Evolutionary conservation across 1,284 basidiomycete genomes (phyloP).

Genomic region (Cutaneotrichosporon sp.): DNA sequence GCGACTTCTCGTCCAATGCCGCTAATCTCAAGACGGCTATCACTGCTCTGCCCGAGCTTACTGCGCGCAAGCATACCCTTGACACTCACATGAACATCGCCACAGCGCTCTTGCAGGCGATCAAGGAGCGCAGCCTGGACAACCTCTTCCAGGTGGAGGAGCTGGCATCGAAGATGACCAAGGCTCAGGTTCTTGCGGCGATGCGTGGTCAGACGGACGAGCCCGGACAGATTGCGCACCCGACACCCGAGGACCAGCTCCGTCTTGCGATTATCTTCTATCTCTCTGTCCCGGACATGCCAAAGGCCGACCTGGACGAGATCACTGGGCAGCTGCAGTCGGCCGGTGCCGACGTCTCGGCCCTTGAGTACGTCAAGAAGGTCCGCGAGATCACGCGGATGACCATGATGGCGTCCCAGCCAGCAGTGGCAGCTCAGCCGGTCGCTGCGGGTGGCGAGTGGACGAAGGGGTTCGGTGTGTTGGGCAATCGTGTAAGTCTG

Average conservation of each 20-base stretch:
- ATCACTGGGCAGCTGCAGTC: constrained; percentile 81
- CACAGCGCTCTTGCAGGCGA: constrained; percentile 89
- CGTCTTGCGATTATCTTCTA: constrained; percentile 93
- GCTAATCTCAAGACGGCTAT: constrained; percentile 96
- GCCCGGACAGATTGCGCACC: constrained; percentile 58
- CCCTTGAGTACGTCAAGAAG: constrained; percentile 89
- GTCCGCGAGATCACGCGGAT: constrained; percentile 88
- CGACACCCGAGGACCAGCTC: constrained; percentile 79
- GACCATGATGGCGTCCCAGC: constrained; percentile 78
- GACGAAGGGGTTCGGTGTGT: constrained; percentile 82
- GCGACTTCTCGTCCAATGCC: constrained; percentile 92
- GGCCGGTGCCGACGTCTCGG: constrained; percentile 73
- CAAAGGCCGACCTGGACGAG: constrained; percentile 82
- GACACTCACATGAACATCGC: constrained; percentile 99
- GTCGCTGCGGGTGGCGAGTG: constrained; percentile 56
- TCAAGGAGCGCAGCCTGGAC: constrained; percentile 92
- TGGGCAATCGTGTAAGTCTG: constrained; percentile 76
- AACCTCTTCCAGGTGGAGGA: constrained; percentile 97
- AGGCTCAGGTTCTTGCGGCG: constrained; percentile 76
- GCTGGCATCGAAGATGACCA: constrained; percentile 78
- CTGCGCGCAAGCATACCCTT: constrained; percentile 90
- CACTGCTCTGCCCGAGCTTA: constrained; percentile 95
- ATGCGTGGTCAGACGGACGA: constrained; percentile 59
- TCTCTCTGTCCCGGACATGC: constrained; percentile 77
- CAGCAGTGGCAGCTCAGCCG: constrained; percentile 58